Evolutionary conservation across 768 basidiomycete genomes (phyloP), one percentile per base, ranked within the genome.

Genomic region (Pleurotus pulmonarius): DNA sequence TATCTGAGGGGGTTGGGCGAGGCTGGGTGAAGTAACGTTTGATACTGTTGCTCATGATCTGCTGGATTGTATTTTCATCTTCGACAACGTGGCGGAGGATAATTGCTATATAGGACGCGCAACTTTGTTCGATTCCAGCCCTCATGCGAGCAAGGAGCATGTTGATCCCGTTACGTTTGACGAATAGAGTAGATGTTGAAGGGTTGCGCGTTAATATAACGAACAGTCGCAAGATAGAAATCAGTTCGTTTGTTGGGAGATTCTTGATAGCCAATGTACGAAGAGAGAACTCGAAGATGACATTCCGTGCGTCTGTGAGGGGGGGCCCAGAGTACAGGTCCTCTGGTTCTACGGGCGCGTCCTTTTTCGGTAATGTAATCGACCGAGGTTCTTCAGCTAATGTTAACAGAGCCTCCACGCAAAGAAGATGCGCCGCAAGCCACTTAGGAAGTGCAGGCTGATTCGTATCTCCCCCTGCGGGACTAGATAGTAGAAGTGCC

Each of bases 11-110:
- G 46, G 82, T 83, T 11, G 83, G 79, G 29, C 92, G 85, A 29
- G 90, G 79, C 59, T 88, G 86, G 3, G 80, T 72, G 63, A 97
- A 87, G 73, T 88, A 94, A 2, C 86, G 82, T 62, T 85, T 88
- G 64, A 98, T 80, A 58, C 92, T 88, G 60, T 90, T 86, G 20
- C 82, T 82, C 85, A 99, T 94, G 62, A 92, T 78, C 8, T 74
- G 75, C 56, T 83, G 80, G 43, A 98, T 67, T 6, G 79, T 80
- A 2, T 72, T 65, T 2, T 77, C 64, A 60, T 94, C 92, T 70
- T 99, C 97, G 48, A 95, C 83, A 52, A 92, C 72, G 66, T 99
- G 97, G 5, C 97, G 88, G n/a, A 98, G 75, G 59, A 98, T 89
- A 64, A 88, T 90, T 41, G 87, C 85, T 54, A 94, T 82, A 68